phyloP scores from a whole-genome alignment of 139 green algal genomes.

The Closterium sp. region DNA sequence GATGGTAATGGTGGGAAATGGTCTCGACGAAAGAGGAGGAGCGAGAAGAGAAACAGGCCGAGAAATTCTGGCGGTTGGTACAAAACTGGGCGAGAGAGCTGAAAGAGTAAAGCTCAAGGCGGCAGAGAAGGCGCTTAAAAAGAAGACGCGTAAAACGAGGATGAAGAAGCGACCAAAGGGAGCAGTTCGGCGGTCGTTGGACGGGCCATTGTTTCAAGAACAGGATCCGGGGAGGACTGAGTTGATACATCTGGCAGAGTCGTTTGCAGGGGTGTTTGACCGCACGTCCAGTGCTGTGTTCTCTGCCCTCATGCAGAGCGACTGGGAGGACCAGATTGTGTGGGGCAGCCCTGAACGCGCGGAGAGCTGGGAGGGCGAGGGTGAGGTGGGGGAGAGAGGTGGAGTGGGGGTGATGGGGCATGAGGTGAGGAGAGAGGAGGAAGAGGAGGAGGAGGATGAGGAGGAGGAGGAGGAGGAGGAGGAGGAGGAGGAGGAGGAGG shows the following conservation, averaged over 20 bases:
- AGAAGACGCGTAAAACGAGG: neutral
- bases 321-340: slow-evolving; percentile 37
- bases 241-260: neutral
- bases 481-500: too few species aligned
- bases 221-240: neutral
- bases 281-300: slow-evolving; percentile 11
- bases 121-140: neutral
- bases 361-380: neutral
- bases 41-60: too few species aligned
- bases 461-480: neutral
- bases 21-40: too few species aligned
- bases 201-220: neutral
- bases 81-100: neutral
- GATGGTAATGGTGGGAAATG: too few species aligned
- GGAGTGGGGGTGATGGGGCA: neutral
- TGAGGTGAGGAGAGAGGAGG: neutral
- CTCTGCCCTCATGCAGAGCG: neutral
- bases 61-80: too few species aligned
- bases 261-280: neutral
- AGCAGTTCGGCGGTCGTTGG: neutral
- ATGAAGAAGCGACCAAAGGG: neutral
- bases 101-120: neutral
- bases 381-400: neutral
- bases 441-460: neutral
- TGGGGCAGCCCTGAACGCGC: slow-evolving; percentile 8